These are phyloP conservation scores for Populus pruinosa DNA, from an alignment of 345 rosid genomes.

Conservation along the genomic window DNA sequence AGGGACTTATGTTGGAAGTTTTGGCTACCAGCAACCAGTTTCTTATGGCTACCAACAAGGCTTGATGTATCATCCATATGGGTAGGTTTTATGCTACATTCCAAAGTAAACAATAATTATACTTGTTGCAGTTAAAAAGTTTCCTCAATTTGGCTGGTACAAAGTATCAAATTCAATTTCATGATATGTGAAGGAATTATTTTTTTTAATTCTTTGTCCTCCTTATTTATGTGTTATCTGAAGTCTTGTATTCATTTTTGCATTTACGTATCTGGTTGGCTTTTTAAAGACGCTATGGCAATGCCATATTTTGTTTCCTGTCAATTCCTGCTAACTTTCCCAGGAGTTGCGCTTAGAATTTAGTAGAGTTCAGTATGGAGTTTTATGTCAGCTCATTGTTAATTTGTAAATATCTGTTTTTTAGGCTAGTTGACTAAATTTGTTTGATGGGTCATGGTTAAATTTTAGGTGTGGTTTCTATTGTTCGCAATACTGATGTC, in stretches of 20 bases:
- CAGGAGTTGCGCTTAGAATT: neutral
- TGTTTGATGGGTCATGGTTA: neutral
- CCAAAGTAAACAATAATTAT: neutral
- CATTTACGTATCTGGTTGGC: neutral
- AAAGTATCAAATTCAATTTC: neutral
- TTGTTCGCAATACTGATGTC: neutral
- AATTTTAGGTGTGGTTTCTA: neutral
- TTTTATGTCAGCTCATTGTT: neutral
- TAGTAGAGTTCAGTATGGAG: neutral
- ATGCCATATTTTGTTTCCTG: neutral
- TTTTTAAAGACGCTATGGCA: neutral
- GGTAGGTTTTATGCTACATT: conserved; percentile 53
- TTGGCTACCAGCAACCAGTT: conserved; percentile 73
- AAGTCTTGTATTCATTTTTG: neutral
- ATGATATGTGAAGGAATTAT: neutral
- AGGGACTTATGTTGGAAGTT: conserved; percentile 57
- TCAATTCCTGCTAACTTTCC: neutral
- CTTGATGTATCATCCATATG: conserved; percentile 66
- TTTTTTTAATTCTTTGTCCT: neutral
- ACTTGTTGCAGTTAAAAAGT: neutral
- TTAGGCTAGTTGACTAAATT: neutral
- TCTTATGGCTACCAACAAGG: conserved; percentile 74
- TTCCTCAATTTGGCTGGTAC: conserved; percentile 3
- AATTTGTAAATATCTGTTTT: neutral
- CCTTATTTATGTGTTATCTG: neutral